phyloP scores from a whole-genome alignment of 306 rosid genomes.

The Psophocarpus tetragonolobus region DNA sequence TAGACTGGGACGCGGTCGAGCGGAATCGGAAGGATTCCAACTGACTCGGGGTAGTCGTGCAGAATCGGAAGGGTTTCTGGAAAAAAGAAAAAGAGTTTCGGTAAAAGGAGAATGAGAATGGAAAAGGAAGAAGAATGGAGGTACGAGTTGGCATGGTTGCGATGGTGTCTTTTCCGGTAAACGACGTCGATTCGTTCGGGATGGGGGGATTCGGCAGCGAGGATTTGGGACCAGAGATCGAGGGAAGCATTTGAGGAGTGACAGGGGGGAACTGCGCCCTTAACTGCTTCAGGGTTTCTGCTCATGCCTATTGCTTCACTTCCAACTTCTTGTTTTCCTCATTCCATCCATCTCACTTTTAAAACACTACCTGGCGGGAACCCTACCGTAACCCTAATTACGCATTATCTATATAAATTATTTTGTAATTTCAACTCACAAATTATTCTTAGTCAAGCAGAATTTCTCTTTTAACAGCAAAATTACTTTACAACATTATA shows the following conservation, averaged over 20 bases:
- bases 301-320: background rate
- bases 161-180: constrained; percentile 64
- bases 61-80: constrained; percentile 41
- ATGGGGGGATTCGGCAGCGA: constrained; percentile 36
- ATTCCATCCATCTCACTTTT: background rate
- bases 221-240: constrained; percentile 66
- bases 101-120: background rate
- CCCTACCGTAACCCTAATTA: no score
- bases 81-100: background rate
- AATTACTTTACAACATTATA: no score
- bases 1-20: constrained; percentile 44
- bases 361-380: background rate
- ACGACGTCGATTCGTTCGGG: constrained; percentile 44
- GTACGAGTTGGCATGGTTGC: constrained; percentile 43
- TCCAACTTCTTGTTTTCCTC: background rate
- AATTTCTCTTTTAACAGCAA: no score
- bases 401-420: no score
- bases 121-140: background rate
- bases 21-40: constrained; percentile 43
- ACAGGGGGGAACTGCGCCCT: background rate
- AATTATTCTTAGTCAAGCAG: no score
- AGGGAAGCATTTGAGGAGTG: background rate
- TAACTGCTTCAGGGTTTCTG: background rate
- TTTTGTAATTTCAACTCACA: no score
- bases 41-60: constrained; percentile 54